Percentiles rank a stretch among this genome's conserved stretches.
phyloP scores from a whole-genome alignment of 148 eudicot species.

The Polygonum maritimum region DNA sequence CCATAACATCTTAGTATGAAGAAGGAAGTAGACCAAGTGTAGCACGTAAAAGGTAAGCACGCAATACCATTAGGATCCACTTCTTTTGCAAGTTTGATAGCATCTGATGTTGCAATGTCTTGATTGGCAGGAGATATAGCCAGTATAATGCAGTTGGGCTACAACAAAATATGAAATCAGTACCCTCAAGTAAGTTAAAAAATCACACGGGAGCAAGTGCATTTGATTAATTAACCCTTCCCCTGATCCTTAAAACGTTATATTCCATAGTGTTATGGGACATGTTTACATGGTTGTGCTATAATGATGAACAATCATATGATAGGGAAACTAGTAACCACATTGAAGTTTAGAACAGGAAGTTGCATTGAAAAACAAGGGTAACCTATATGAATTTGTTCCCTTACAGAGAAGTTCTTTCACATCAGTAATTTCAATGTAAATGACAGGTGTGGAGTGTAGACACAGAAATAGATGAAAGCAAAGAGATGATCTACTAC shows the following conservation, averaged over 20 bases:
- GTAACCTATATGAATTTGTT: too few relatives aligned
- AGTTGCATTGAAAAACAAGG: too few relatives aligned
- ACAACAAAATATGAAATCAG: conserved; percentile 7
- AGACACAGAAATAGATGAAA: background rate
- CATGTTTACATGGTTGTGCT: background rate
- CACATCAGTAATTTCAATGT: background rate
- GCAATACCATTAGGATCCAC: conserved; percentile 65
- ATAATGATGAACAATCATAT: too few relatives aligned
- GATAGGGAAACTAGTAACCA: too few relatives aligned
- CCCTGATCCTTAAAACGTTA: background rate
- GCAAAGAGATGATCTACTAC: conserved; percentile 18
- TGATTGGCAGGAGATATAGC: conserved; percentile 89
- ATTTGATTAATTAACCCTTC: background rate
- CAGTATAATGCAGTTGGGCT: conserved; percentile 71
- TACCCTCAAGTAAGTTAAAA: background rate
- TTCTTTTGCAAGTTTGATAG: conserved; percentile 68
- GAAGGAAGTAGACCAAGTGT: background rate
- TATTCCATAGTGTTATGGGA: background rate
- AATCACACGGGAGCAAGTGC: background rate
- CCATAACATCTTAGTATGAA: conserved; percentile 4
- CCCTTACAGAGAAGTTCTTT: background rate
- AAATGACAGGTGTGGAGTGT: background rate
- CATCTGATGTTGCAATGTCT: conserved; percentile 85
- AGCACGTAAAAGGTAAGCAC: background rate
- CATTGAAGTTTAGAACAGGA: too few relatives aligned